Evolutionary conservation across 2,329 filamentous ascomycete genomes (phyloP), one percentile per base, ranked within the genome.

Genomic region (Colletotrichum echinochloae): DNA sequence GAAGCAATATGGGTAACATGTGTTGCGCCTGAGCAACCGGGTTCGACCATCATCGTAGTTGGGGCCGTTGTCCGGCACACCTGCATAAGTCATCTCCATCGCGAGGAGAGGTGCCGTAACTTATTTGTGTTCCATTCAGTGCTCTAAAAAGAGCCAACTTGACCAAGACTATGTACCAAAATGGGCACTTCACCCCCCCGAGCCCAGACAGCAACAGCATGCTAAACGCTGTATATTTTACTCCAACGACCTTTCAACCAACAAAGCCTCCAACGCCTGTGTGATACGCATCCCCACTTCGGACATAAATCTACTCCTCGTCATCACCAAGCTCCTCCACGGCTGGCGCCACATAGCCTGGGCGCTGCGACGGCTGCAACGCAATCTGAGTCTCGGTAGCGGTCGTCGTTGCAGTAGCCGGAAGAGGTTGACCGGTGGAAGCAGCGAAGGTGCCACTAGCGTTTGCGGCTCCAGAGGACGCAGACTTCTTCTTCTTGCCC

Each of bases 401-500:
- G 16, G 87, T 89, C 0, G 87, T 89, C 8, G 83, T 88, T 11
- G 88, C 88, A 12, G 81, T 82, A 20, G 87, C 83, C 2, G 87
- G 86, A 30, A 82, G 80, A 39, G 84, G 81, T 66, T 88, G 83
- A 46, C 88, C 88, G 33, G 87, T 87, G 9, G 85, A 81, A 64
- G 84, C 85, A 37, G 85, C 85, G 72, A 90, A 85, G 49, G 84
- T 78, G 2, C 82, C 75, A 62, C 83, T 82, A 9, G 82, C 79
- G 52, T 67, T 78, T 9, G 65, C 73, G 23, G 75, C 77, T 48
- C 79, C 79, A 39, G 81, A 78, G 9, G 79, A 76, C 33, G 81
- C 73, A 7, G 78, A 70, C 77, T 83, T 84, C 68, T 80, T 75
- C 80, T 86, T 87, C 81, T 88, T 89, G 81, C 86, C 86, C 84